Percentiles rank a stretch among this genome's conserved stretches.
Evolutionary conservation across 768 basidiomycete genomes (phyloP).

Genomic region (Cubamyces lactineus): DNA sequence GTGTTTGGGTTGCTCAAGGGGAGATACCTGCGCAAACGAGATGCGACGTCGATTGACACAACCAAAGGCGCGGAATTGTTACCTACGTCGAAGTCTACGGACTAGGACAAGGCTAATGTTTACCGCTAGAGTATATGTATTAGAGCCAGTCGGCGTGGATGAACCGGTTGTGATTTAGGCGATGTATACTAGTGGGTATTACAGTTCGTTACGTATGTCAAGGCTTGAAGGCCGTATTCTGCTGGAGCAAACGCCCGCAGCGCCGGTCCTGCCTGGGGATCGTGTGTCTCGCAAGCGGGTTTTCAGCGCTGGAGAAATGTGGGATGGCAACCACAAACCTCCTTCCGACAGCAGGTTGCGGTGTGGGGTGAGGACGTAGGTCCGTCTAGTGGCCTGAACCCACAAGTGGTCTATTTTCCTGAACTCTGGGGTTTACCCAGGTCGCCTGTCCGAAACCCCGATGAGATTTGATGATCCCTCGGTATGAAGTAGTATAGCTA

Average conservation of each 20-base stretch:
- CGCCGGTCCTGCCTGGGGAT: too few relatives aligned
- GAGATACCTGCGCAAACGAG: neutral
- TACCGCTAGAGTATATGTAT: too few relatives aligned
- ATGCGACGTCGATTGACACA: neutral
- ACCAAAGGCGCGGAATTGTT: neutral
- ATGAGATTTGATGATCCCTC: neutral
- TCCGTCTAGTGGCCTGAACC: neutral
- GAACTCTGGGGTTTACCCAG: slow-evolving; percentile 12
- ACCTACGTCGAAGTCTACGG: neutral
- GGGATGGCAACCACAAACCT: neutral
- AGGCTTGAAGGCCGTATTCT: too few relatives aligned
- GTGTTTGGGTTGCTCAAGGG: neutral
- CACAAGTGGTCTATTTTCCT: slow-evolving; percentile 3
- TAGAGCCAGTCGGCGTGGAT: too few relatives aligned
- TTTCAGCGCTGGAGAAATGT: neutral
- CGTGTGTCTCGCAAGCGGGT: neutral
- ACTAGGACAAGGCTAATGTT: too few relatives aligned
- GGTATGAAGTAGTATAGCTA: neutral
- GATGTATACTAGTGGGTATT: too few relatives aligned
- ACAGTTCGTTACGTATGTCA: too few relatives aligned
- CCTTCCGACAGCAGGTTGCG: neutral
- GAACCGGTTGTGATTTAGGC: too few relatives aligned
- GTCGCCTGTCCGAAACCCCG: neutral
- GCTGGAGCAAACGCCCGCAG: too few relatives aligned
- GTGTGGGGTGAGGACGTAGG: too few relatives aligned